Evolutionary conservation across 2,329 filamentous ascomycete species (phyloP).

Genomic region (Nemania sp.): DNA sequence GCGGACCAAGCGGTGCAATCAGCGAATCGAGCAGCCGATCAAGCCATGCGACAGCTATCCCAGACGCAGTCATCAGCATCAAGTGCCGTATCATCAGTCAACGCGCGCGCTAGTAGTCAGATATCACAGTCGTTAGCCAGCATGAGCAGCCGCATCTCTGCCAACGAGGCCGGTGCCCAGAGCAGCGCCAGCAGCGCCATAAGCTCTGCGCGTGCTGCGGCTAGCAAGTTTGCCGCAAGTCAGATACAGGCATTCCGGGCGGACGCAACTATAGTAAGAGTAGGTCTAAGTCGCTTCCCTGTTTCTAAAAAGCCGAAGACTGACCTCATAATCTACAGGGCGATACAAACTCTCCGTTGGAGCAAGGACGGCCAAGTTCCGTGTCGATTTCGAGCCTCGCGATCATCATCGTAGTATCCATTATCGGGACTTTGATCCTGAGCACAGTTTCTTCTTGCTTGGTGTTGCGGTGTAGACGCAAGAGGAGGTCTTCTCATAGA

Average conservation of each 20-base stretch:
- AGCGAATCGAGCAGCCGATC: constrained; percentile 37
- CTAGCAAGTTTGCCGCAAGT: constrained; percentile 48
- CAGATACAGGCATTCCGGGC: constrained; percentile 34
- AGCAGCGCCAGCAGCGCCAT: constrained; percentile 47
- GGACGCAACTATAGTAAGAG: constrained; percentile 28
- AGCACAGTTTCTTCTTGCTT: constrained; percentile 31
- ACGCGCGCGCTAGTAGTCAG: constrained; percentile 33
- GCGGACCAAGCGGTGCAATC: constrained; percentile 38
- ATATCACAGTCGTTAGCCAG: constrained; percentile 35
- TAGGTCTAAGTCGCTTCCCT: constrained; percentile 20
- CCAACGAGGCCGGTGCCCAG: constrained; percentile 34
- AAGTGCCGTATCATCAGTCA: constrained; percentile 37
- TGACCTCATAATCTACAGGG: constrained; percentile 26
- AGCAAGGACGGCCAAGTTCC: constrained; percentile 34
- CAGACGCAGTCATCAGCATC: constrained; percentile 40
- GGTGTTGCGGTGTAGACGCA: constrained; percentile 37
- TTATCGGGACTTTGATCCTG: constrained; percentile 38
- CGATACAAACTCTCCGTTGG: constrained; percentile 30
- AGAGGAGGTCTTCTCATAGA: constrained; percentile 27
- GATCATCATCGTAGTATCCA: constrained; percentile 37
- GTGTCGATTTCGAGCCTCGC: constrained; percentile 38
- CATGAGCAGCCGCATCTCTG: constrained; percentile 39
- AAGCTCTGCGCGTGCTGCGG: constrained; percentile 55
- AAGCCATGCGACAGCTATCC: constrained; percentile 38
- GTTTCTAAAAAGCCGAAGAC: no score